phyloP scores from a whole-genome alignment of 2,329 filamentous ascomycete species.

The Cordyceps pruinosa region DNA sequence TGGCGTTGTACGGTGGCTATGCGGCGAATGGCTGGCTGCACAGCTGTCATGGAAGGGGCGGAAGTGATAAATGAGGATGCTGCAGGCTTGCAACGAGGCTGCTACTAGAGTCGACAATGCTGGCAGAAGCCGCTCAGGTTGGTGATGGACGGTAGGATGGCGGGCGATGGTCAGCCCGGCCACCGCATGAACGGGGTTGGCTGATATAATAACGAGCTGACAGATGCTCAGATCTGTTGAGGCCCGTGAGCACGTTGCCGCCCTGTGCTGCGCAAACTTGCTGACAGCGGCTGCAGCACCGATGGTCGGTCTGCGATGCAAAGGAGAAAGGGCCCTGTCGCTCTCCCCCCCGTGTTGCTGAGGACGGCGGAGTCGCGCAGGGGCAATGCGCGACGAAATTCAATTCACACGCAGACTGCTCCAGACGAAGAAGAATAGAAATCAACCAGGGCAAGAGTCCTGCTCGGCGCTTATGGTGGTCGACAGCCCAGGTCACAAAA shows the following conservation, averaged over 20 bases:
- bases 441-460: background rate
- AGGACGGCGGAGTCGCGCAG: background rate
- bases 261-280: conserved; percentile 1
- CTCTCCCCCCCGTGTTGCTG: background rate
- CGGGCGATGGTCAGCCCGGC: background rate
- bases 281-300: background rate
- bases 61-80: background rate
- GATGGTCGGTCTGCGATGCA: background rate
- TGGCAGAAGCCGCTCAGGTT: background rate
- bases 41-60: background rate
- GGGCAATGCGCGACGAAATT: background rate
- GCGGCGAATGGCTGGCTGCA: conserved; percentile 3
- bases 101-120: background rate
- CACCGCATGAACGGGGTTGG: background rate
- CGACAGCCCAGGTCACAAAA: conserved; percentile 1
- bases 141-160: background rate
- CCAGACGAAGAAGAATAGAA: background rate
- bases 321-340: background rate
- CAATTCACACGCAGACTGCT: background rate
- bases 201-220: background rate
- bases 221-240: background rate
- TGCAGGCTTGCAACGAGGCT: background rate
- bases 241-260: too few species aligned
- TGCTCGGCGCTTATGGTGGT: conserved; percentile 3
- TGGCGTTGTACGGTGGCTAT: conserved; percentile 10